A percentile compares a stretch with the other conserved stretches of the same genome.
phyloP scores from a whole-genome alignment of 495 filamentous ascomycete species.

The Lichenothelia convexa region DNA sequence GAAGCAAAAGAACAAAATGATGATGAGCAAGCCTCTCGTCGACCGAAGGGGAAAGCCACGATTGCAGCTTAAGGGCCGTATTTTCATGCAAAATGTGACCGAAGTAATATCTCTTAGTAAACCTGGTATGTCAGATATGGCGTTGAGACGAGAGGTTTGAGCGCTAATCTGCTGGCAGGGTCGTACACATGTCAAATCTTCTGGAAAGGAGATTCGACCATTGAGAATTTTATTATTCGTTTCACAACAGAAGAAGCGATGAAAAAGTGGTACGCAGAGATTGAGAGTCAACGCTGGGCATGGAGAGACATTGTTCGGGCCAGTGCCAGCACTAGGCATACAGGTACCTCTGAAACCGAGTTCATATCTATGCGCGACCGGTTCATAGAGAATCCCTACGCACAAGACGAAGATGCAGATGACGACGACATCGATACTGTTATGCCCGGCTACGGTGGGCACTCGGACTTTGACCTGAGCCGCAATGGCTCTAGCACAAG shows the following conservation, averaged over 20 bases:
- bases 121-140: constrained; percentile 39
- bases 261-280: constrained; percentile 65
- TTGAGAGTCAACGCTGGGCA: constrained; percentile 40
- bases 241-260: constrained; percentile 79
- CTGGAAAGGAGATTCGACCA: constrained; percentile 93
- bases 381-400: constrained; percentile 61
- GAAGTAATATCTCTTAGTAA: constrained; percentile 70
- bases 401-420: constrained; percentile 54
- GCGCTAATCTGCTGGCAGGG: constrained; percentile 27
- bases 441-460: constrained; percentile 15
- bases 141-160: background rate
- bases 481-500: constrained; percentile 69
- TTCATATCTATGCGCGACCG: constrained; percentile 65
- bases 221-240: constrained; percentile 90
- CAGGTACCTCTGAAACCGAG: constrained; percentile 48
- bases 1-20: constrained; percentile 59
- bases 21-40: constrained; percentile 49
- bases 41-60: constrained; percentile 60
- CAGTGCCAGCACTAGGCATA: constrained; percentile 31
- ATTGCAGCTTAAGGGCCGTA: constrained; percentile 85
- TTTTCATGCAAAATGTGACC: constrained; percentile 98
- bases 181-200: constrained; percentile 92
- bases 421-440: constrained; percentile 34
- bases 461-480: constrained; percentile 9
- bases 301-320: constrained; percentile 25